phyloP scores from a whole-genome alignment of 1,139 yeast species.

The Pichia sp. region DNA sequence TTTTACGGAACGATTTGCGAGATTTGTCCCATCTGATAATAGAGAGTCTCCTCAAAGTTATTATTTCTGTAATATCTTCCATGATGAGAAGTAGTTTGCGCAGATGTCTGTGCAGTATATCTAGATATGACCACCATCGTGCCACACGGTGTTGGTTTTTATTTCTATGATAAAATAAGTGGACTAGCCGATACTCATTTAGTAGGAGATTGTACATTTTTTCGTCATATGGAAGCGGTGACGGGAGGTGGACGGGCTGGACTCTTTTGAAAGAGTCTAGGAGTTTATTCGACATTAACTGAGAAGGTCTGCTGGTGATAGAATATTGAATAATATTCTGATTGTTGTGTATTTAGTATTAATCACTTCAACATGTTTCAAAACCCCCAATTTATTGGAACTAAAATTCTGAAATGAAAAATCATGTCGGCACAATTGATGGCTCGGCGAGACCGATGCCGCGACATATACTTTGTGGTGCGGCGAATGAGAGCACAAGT shows the following conservation, averaged over 20 bases:
- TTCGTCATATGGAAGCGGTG: constrained; percentile 6
- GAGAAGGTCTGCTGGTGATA: no score
- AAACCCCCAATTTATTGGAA: no score
- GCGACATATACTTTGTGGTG: no score
- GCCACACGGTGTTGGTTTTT: constrained; percentile 71
- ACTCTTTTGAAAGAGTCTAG: constrained; percentile 4
- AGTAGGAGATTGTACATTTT: constrained; percentile 17
- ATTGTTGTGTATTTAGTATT: no score
- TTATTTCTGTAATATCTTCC: constrained; percentile 20
- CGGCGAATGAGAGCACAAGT: no score
- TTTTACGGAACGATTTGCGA: constrained; percentile 2
- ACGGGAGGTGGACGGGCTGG: neutral
- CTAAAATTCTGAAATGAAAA: no score
- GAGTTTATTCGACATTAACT: neutral
- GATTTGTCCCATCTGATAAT: constrained; percentile 6
- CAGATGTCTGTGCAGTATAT: constrained; percentile 54
- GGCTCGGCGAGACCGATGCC: no score
- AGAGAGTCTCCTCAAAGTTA: constrained; percentile 8
- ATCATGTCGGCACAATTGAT: no score
- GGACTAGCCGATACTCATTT: constrained; percentile 52
- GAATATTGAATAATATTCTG: no score
- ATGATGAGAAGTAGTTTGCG: constrained; percentile 32
- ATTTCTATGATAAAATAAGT: constrained; percentile 61
- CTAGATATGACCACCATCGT: constrained; percentile 68
- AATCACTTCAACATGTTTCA: no score